A percentile compares a stretch with the other conserved stretches of the same genome.
Conservation (phyloP, 2,329 filamentous ascomycete species). For the Fusarium devonianum region DNA sequence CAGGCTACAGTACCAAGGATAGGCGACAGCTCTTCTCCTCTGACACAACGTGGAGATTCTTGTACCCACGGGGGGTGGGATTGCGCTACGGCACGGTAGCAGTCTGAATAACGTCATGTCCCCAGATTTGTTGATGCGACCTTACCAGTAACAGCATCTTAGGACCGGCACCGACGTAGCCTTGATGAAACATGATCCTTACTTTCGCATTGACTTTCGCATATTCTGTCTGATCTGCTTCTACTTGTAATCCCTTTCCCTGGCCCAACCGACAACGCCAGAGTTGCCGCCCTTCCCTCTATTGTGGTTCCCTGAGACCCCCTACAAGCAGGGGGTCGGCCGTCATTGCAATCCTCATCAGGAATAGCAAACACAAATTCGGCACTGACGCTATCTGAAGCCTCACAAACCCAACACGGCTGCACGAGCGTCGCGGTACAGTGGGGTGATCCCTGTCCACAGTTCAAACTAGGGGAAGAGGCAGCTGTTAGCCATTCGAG, state of each 20-base stretch:
- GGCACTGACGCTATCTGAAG: neutral
- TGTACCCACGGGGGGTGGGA: neutral
- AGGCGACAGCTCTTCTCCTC: conserved; percentile 6
- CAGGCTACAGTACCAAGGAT: neutral
- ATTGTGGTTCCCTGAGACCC: neutral
- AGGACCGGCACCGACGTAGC: too few relatives aligned
- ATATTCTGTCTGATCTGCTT: conserved; percentile 8
- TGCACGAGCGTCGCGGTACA: conserved; percentile 73
- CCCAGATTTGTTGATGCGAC: conserved; percentile 2
- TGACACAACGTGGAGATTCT: conserved; percentile 20
- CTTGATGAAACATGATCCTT: too few relatives aligned
- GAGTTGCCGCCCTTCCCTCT: conserved; percentile 7
- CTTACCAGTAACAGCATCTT: conserved; percentile 14
- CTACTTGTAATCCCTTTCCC: conserved; percentile 4
- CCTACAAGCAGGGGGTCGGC: neutral
- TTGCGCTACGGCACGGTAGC: conserved; percentile 11
- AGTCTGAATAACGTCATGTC: conserved; percentile 27
- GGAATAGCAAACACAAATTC: conserved; percentile 4
- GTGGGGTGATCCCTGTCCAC: conserved; percentile 82
- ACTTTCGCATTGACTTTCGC: conserved; percentile 1
- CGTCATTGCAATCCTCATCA: neutral
- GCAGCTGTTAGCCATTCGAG: conserved; percentile 30
- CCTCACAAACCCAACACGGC: conserved; percentile 57
- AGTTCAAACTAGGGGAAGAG: conserved; percentile 69
- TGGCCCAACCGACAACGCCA: conserved; percentile 18